Percentiles rank a stretch among this genome's conserved stretches.
Conservation (phyloP, 208 protist species). For the Acanthamoeba triangularis region DNA sequence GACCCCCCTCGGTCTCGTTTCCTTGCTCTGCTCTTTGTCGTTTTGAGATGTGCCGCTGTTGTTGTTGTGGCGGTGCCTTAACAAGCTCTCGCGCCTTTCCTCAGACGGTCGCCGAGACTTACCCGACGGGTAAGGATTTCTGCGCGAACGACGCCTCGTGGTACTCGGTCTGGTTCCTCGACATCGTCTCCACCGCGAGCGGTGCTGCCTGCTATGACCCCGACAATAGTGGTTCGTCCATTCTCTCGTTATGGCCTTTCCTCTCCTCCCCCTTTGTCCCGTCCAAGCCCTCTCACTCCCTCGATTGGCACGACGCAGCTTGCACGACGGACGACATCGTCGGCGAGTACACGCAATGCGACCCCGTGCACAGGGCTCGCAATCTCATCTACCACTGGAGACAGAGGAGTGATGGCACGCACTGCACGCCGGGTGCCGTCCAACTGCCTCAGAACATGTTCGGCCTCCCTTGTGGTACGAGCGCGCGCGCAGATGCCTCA, state of each 20-base stretch:
- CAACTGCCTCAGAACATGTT: constrained; percentile 31
- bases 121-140: constrained; percentile 63
- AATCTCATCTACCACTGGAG: constrained; percentile 77
- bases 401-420: constrained; percentile 1
- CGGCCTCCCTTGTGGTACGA: constrained; percentile 72
- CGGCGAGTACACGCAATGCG: constrained; percentile 68
- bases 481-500: background rate
- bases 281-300: background rate
- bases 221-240: background rate
- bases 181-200: background rate
- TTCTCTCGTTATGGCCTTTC: background rate
- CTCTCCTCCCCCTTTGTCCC: background rate
- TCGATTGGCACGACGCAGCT: background rate
- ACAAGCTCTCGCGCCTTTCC: background rate
- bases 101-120: constrained; percentile 29
- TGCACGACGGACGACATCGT: constrained; percentile 68
- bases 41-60: no score
- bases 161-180: background rate
- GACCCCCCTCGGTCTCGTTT: background rate
- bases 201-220: background rate
- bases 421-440: constrained; percentile 25
- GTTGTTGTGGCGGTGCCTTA: no score
- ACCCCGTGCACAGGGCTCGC: constrained; percentile 18
- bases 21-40: background rate
- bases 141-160: constrained; percentile 17